Evolutionary conservation across 345 rosid species (phyloP).

Genomic region (Sonneratia alba): DNA sequence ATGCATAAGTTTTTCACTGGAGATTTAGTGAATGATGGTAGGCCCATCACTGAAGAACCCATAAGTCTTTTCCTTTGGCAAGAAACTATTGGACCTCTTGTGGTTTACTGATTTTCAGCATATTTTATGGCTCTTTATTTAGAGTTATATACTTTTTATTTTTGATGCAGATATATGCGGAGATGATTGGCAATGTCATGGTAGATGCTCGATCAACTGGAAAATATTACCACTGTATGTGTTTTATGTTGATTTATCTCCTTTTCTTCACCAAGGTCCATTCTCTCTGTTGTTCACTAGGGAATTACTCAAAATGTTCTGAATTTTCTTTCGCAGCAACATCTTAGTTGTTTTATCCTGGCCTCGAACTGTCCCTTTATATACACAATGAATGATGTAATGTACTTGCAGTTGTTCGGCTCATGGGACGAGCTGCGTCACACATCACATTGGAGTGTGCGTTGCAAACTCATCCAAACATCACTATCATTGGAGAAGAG

Average conservation of each 20-base stretch:
- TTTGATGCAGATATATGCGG: constrained; percentile 72
- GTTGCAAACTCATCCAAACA: constrained; percentile 93
- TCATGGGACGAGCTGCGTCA: constrained; percentile 99
- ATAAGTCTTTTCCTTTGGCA: too few relatives aligned
- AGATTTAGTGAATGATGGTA: too few relatives aligned
- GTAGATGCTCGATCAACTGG: constrained; percentile 99
- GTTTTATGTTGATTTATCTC: not conserved
- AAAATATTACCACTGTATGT: constrained; percentile 96
- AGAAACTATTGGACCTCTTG: not conserved
- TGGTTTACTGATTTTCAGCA: too few relatives aligned
- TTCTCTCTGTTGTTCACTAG: not conserved
- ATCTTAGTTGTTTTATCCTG: not conserved
- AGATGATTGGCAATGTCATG: constrained; percentile 99
- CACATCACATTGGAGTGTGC: constrained; percentile 98
- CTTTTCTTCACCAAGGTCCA: not conserved
- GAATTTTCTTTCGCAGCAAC: not conserved
- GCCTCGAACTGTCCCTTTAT: not conserved
- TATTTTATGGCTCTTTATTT: not conserved
- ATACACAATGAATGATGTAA: not conserved
- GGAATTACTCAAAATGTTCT: not conserved
- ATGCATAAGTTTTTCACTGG: not conserved
- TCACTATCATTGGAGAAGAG: constrained; percentile 96
- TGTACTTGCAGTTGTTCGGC: constrained; percentile 66
- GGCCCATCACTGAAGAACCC: too few relatives aligned
- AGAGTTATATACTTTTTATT: not conserved